These are phyloP conservation scores for Seiridium unicorne DNA, from an alignment of 2,329 filamentous ascomycete genomes.

Conservation along the genomic window DNA sequence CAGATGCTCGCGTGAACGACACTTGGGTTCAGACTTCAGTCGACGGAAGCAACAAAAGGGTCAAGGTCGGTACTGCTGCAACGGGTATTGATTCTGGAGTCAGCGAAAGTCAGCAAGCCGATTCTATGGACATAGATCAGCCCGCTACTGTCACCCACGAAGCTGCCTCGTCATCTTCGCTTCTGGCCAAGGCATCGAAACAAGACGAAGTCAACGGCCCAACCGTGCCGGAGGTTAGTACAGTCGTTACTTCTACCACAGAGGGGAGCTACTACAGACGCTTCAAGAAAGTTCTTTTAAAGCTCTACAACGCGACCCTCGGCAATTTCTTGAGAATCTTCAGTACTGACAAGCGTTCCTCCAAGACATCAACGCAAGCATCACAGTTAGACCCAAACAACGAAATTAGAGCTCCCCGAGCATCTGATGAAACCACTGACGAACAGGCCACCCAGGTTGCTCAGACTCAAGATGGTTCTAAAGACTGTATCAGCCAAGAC, in stretches of 20 bases:
- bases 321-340: background rate
- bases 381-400: background rate
- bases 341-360: background rate
- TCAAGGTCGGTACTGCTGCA: conserved; percentile 28
- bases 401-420: background rate
- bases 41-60: conserved; percentile 38
- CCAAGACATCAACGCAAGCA: background rate
- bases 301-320: background rate
- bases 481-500: background rate
- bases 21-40: conserved; percentile 38
- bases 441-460: background rate
- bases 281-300: conserved; percentile 4
- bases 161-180: background rate
- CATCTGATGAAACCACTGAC: background rate
- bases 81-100: conserved; percentile 2
- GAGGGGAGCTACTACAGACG: background rate
- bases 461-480: background rate
- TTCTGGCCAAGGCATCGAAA: background rate
- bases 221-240: background rate
- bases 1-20: conserved; percentile 31
- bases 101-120: background rate
- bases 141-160: background rate
- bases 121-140: background rate
- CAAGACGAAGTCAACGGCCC: background rate
- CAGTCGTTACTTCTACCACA: background rate